Evolutionary conservation across 371 early-diverging fungal species (phyloP), one percentile per base, ranked within the genome.

Genomic region (Apophysomyces elegans): DNA sequence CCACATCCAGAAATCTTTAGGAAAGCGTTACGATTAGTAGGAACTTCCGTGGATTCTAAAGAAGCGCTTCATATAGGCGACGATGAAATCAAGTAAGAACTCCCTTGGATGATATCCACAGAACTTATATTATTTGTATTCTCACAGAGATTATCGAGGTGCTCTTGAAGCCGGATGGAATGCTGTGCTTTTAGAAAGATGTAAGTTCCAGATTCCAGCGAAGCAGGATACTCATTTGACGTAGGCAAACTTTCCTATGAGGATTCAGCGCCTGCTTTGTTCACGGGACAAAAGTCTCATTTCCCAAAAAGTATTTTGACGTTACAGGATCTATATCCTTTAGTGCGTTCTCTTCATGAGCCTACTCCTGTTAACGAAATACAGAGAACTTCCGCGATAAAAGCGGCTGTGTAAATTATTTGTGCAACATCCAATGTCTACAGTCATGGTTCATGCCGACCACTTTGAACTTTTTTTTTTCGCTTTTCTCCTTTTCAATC

Each of bases 21-120:
- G 41, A 59, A 50, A 32, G 72, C 72, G 5, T 63, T 76, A 12
- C 47, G 62, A 14, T 12, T 73, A 6, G 70, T 66, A 9, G 70
- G 69, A 9, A 71, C 54, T n/a, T 66, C 56, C 11, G 70, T 72
- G 41, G 37, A 16, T 14, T 65, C 71, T 5, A 39, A 61, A 12
- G 57, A 74, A 54, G 72, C 66, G 5, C 68, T 80, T 4, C 80
- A 80, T 62, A 67, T 80, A 9, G 80, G 80, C 5, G 80, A 80
- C 61, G 77, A 75, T 63, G 59, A 68, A 37, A 67, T 68, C 64
- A 73, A 69, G 80, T 73, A 68, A 68, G 65, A 21, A n/a, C 35
- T 41, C 3, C 2, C 32, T 26, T 26, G 32, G 32, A 26, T 26
- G 32, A 26, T 2, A 26, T 26, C 32, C 32, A 26, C 32, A 26